Percentiles rank a stretch among this genome's conserved stretches.
Evolutionary conservation across 257 asterid genomes (phyloP).

Genomic region (Cordia subcordata): DNA sequence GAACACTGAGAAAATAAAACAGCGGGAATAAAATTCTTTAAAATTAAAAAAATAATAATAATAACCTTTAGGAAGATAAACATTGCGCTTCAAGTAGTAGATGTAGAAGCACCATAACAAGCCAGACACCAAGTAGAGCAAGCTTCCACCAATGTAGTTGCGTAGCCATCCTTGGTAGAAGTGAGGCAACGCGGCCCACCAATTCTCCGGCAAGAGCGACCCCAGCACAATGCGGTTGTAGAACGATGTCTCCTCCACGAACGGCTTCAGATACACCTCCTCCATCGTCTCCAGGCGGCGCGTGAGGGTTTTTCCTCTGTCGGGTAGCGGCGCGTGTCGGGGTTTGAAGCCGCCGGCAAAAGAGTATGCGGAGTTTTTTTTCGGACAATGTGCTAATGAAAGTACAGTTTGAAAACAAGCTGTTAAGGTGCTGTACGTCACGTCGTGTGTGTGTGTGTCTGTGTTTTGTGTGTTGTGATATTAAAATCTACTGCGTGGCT

Average conservation of each 20-base stretch:
- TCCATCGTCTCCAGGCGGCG: constrained; percentile 27
- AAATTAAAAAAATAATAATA: constrained; percentile 1
- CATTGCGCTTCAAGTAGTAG: constrained; percentile 57
- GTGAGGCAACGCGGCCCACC: constrained; percentile 64
- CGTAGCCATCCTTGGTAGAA: constrained; percentile 77
- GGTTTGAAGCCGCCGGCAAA: background rate
- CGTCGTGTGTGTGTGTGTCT: too few relatives aligned
- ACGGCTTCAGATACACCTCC: constrained; percentile 44
- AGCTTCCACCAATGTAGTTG: constrained; percentile 71
- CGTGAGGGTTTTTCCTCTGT: background rate
- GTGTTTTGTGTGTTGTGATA: too few relatives aligned
- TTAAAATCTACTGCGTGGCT: too few relatives aligned
- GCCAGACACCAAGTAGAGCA: constrained; percentile 63
- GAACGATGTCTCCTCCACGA: constrained; percentile 74
- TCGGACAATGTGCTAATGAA: too few relatives aligned
- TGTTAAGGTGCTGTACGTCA: too few relatives aligned
- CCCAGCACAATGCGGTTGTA: constrained; percentile 73
- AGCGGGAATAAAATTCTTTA: too few relatives aligned
- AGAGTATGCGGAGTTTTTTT: too few relatives aligned
- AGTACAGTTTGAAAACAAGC: too few relatives aligned
- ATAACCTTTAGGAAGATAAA: constrained; percentile 13
- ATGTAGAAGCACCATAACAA: constrained; percentile 74
- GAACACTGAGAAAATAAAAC: too few relatives aligned
- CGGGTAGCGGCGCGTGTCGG: background rate
- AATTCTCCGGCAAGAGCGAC: constrained; percentile 48